Evolutionary conservation across 805 yeast genomes (phyloP), one percentile per base, ranked within the genome.

Genomic region (Spathaspora arborariae): DNA sequence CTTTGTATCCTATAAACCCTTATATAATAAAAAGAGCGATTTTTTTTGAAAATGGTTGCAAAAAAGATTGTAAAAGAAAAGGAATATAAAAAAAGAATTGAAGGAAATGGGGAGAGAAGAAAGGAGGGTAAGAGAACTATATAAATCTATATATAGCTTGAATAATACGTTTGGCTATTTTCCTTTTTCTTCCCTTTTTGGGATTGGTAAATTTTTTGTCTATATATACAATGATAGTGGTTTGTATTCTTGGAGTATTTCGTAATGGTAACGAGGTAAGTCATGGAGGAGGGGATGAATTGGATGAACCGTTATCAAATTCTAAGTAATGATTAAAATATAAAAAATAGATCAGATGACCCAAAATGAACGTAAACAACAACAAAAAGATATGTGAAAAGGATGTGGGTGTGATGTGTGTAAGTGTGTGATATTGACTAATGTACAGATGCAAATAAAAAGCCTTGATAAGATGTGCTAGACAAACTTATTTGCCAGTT

Each of bases 401-500:
- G 6, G 16, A 20, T 39, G 30, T 39, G 41, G 24, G 26, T 20
- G n/a, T n/a, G n/a, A 15, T 34, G 34, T 6, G 6, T 13, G 26
- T n/a, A 15, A 9, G 7, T 18, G 30, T 39, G 10, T 27, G 7
- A 10, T 6, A 40, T 19, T 37, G 39, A 37, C n/a, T 37, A 37
- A 18, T 37, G 39, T 37, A 37, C 39, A 37, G 39, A 37, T 37
- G 39, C 39, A 37, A 16, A 24, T 18, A 40, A 40, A 24, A 40
- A 24, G 20, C 20, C 27, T 39, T 4, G 15, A 20, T 39, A 6
- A 35, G 4, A n/a, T 35, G 20, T 35, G 39, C 22, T 19, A 24
- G 27, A 9, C 27, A 24, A 10, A 18, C 20, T 33, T 42, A 51
- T 37, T 47, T 50, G 21, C 45, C 46, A 4, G 50, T 38, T 33